Evolutionary conservation across 768 basidiomycete species (phyloP).

Genomic region (Lentinula edodes): DNA sequence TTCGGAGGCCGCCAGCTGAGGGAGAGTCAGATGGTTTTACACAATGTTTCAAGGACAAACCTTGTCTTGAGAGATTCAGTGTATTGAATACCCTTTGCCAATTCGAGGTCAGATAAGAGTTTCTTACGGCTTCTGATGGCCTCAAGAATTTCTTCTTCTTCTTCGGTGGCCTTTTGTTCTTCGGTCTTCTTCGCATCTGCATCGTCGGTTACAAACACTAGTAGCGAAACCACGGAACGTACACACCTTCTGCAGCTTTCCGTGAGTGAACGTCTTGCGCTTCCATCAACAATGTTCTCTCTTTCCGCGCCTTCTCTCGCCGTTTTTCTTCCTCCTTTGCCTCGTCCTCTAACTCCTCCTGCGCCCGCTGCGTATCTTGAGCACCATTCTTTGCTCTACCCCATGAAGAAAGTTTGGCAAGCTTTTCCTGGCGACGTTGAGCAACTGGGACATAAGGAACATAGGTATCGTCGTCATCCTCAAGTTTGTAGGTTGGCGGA

Average conservation of each 20-base stretch:
- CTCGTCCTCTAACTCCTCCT: conserved; percentile 68
- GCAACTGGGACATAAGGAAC: conserved; percentile 86
- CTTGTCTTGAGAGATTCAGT: conserved; percentile 79
- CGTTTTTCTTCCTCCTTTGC: conserved; percentile 74
- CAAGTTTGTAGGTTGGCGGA: conserved; percentile 51
- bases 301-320: conserved; percentile 72
- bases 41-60: conserved; percentile 30
- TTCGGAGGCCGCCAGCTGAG: conserved; percentile 83
- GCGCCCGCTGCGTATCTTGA: conserved; percentile 20
- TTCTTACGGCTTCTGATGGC: conserved; percentile 90
- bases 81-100: conserved; percentile 91
- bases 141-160: conserved; percentile 84
- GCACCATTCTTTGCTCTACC: conserved; percentile 39
- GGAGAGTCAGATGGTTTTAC: neutral
- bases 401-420: conserved; percentile 67
- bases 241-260: conserved; percentile 75
- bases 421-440: conserved; percentile 75
- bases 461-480: conserved; percentile 63
- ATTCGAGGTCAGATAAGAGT: conserved; percentile 86
- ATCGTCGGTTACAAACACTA: neutral
- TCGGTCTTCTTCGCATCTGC: conserved; percentile 83
- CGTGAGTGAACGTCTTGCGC: conserved; percentile 91
- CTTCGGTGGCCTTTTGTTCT: conserved; percentile 80
- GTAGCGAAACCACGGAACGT: neutral
- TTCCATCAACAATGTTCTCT: conserved; percentile 84